Percentiles rank a stretch among this genome's conserved stretches.
Conservation (phyloP, 2,329 filamentous ascomycete species). For the Oidium heveae region DNA sequence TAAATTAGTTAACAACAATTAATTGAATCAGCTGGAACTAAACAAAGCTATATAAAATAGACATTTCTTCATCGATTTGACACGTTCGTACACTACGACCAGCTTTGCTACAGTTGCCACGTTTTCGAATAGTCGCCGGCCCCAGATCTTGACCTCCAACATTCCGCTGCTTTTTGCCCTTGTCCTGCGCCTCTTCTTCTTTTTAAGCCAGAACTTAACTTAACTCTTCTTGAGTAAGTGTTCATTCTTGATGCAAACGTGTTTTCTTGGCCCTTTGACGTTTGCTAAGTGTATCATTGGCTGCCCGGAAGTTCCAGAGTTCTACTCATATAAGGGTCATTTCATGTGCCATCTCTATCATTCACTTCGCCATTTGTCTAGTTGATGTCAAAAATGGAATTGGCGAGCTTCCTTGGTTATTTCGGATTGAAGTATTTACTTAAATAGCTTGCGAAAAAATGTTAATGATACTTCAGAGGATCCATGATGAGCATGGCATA, state of each 20-base stretch:
- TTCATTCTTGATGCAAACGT: neutral
- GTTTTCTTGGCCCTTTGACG: neutral
- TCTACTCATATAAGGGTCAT: neutral
- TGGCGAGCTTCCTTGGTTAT: constrained; percentile 3
- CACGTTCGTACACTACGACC: neutral
- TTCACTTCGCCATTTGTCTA: neutral
- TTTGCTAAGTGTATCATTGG: neutral
- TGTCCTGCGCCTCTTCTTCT: neutral
- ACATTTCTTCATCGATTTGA: neutral
- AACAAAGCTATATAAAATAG: neutral
- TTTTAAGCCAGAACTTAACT: neutral
- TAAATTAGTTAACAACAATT: too few relatives aligned
- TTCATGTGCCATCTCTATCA: neutral
- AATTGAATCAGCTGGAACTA: too few relatives aligned
- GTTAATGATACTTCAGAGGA: too few relatives aligned
- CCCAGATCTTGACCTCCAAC: neutral
- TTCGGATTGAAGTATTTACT: constrained; percentile 1
- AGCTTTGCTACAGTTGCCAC: neutral
- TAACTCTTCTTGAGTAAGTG: neutral
- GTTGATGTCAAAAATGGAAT: neutral
- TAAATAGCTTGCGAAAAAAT: constrained; percentile 1
- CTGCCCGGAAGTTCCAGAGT: neutral
- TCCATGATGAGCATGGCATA: too few relatives aligned
- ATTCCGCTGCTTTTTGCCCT: too few relatives aligned
- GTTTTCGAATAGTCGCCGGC: neutral